Evolutionary conservation across 441 rosid species (phyloP).

Genomic region (Macaranga tanarius): DNA sequence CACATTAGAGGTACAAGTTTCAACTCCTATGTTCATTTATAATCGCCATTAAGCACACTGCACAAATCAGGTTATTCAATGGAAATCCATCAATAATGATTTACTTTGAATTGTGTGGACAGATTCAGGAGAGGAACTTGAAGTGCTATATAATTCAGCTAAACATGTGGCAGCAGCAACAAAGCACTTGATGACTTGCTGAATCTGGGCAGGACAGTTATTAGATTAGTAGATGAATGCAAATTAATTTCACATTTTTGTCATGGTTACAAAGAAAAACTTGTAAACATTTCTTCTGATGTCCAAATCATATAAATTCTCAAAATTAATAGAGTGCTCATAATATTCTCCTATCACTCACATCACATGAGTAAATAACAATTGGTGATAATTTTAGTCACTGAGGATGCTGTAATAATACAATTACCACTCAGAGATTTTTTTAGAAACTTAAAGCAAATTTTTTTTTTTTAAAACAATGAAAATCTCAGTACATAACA

Average conservation of each 20-base stretch:
- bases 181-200: slow-evolving; percentile 5
- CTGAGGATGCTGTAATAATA: too few relatives aligned
- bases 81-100: background rate
- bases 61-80: too few relatives aligned
- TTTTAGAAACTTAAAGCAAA: too few relatives aligned
- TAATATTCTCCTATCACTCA: too few relatives aligned
- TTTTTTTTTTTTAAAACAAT: too few relatives aligned
- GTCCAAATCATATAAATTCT: too few relatives aligned
- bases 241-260: background rate
- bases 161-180: slow-evolving; percentile 19
- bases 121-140: slow-evolving; percentile 62
- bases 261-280: background rate
- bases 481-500: too few relatives aligned
- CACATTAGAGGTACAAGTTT: slow-evolving; percentile 46
- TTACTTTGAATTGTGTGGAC: slow-evolving; percentile 19
- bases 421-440: too few relatives aligned
- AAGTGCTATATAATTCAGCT: slow-evolving; percentile 41
- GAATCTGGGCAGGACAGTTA: background rate
- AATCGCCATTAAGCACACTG: background rate
- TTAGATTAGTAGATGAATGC: background rate
- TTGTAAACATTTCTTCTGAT: background rate
- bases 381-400: too few relatives aligned
- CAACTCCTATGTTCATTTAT: background rate
- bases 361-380: too few relatives aligned
- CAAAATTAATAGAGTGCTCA: too few relatives aligned